Base-by-base conservation (phyloP, 305 asterid genomes). In the Fraxinus floribunda region DNA sequence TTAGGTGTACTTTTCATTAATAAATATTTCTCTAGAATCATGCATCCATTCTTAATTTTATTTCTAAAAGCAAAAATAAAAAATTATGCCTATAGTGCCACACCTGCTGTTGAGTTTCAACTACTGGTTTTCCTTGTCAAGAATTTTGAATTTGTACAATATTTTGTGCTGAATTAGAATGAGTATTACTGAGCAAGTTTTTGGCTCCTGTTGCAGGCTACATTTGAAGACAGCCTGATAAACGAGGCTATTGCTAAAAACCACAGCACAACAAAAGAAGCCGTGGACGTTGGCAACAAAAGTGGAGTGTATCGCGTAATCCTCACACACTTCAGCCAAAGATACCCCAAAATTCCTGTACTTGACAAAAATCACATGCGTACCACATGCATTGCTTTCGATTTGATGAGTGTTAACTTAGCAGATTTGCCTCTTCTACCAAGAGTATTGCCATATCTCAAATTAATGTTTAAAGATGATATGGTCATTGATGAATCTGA, bases 261-360 rank as follows among this genome's bases (percentile, higher is more conserved):
- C 78, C 99, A 96, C 88, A 94, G 98, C 93, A 96, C 98, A 55
- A 94, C 98, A 2, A 79, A 79, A 80, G 98, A 96, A 84, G 98
- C 99, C 4, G 87, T 96, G 75, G 93, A 93, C 71, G 91, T 83
- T 0, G 99, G 99, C 26, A 91, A 90, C 66, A 66, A 89, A 1
- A 98, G 98, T 0, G 98, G 97, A 13, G 99, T 87, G 1, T 96
- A 96, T 75, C 92, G 98, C 0, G 83, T 93, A 16, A 93, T 96
- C 36, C 94, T 94, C 2, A 96, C 99, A 4, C 99, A 95, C 79
- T 95, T 95, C 88, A 95, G 99, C 90, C 99, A 96, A 86, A 87
- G 98, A 84, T 94, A 96, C 84, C 98, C 99, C 2, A 96, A 96
- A 87, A 91, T 96, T 74, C 98, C 98, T 9, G 97, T 93, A 41